Conservation (phyloP, 495 filamentous ascomycete species). For the Neurospora intermedia region DNA sequence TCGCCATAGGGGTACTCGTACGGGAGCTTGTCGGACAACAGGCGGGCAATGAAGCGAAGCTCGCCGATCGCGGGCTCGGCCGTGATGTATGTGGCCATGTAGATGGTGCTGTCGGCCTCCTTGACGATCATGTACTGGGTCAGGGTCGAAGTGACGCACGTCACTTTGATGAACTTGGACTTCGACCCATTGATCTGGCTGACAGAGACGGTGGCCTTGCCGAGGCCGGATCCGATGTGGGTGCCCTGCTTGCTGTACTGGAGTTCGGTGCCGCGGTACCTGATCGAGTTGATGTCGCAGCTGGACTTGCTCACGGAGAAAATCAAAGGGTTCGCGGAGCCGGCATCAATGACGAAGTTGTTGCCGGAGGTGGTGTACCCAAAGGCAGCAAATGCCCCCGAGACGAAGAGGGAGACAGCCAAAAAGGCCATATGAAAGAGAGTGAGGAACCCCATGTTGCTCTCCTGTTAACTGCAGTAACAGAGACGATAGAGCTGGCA, state of each 20-base stretch:
- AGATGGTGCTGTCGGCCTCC: slow-evolving; percentile 47
- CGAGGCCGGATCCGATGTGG: slow-evolving; percentile 52
- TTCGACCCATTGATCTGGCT: slow-evolving; percentile 24
- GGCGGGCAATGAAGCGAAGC: slow-evolving; percentile 53
- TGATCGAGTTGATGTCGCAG: slow-evolving; percentile 55
- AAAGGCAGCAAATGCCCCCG: slow-evolving; percentile 28
- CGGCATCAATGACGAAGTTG: slow-evolving; percentile 44
- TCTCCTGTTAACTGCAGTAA: background rate
- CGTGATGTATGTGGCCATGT: slow-evolving; percentile 54
- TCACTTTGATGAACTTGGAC: slow-evolving; percentile 48
- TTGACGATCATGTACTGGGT: slow-evolving; percentile 55
- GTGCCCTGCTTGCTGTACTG: slow-evolving; percentile 42
- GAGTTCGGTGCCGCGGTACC: slow-evolving; percentile 45
- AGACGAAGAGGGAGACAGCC: slow-evolving; percentile 21
- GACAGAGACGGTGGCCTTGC: slow-evolving; percentile 46
- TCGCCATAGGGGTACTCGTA: slow-evolving; percentile 42
- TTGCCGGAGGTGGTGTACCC: slow-evolving; percentile 31
- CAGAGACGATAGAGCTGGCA: background rate
- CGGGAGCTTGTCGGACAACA: slow-evolving; percentile 44
- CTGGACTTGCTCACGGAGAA: slow-evolving; percentile 46
- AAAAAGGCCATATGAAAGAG: slow-evolving; percentile 14
- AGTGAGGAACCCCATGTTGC: slow-evolving; percentile 12
- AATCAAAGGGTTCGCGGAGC: slow-evolving; percentile 40
- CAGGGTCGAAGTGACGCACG: slow-evolving; percentile 46
- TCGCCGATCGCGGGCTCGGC: slow-evolving; percentile 50